Conservation (phyloP, 2,329 filamentous ascomycete genomes). For the Cladophialophora psammophila region DNA sequence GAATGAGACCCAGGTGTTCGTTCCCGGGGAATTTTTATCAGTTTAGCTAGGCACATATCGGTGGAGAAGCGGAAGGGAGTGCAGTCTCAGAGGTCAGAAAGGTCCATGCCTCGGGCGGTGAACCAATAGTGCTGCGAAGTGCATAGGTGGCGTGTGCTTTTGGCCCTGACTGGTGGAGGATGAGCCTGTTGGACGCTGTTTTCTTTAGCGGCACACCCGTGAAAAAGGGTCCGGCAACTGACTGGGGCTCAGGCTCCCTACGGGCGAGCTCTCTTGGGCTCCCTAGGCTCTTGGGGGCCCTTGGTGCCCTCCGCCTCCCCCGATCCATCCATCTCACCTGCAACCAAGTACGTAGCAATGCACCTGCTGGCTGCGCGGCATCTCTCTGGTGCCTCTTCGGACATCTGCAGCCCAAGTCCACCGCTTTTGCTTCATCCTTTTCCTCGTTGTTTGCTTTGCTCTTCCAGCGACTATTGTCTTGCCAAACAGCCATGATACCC, state of each 20-base stretch:
- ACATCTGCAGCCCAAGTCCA: slow-evolving; percentile 17
- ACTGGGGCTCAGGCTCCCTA: not conserved
- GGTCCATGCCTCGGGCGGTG: slow-evolving; percentile 1
- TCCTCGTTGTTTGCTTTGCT: slow-evolving; percentile 22
- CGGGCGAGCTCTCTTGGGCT: not conserved
- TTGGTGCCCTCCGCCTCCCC: slow-evolving; percentile 1
- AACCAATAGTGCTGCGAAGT: not conserved
- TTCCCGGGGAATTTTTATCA: slow-evolving; percentile 22
- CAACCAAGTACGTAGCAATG: slow-evolving; percentile 4
- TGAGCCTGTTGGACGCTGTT: slow-evolving; percentile 6
- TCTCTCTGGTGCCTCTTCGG: not conserved
- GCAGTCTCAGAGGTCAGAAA: not conserved
- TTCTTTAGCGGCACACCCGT: slow-evolving; percentile 7
- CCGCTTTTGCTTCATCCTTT: slow-evolving; percentile 17
- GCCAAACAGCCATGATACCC: slow-evolving; percentile 22
- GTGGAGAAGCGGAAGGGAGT: slow-evolving; percentile 5
- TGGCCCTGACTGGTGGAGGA: slow-evolving; percentile 6
- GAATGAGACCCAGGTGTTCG: slow-evolving; percentile 16
- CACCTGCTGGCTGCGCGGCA: slow-evolving; percentile 1
- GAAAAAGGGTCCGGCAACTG: slow-evolving; percentile 12
- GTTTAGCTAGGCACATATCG: slow-evolving; percentile 16
- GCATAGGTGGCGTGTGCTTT: slow-evolving; percentile 12
- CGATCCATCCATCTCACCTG: slow-evolving; percentile 23
- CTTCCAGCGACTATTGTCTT: slow-evolving; percentile 17
- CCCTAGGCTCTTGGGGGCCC: not conserved